Evolutionary conservation across 257 asterid species (phyloP), one percentile per base, ranked within the genome.

Genomic region (Craterostigma plantagineum): DNA sequence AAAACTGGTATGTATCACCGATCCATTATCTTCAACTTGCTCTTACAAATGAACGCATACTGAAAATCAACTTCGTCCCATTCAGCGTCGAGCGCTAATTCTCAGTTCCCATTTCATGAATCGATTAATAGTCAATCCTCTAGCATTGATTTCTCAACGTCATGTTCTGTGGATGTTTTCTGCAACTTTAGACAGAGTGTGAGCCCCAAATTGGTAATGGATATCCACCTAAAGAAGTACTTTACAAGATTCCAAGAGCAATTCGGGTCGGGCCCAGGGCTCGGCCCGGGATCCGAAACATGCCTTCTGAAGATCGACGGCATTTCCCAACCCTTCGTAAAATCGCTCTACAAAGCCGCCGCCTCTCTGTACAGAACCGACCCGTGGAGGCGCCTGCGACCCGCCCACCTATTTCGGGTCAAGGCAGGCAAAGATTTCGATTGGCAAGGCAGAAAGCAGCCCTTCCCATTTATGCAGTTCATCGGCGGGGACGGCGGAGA

Each of bases 401-500:
- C 72, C 11, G 57, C 46, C 4, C 86, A 71, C 53, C 72, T 71
- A 33, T 53, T 68, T 10, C 67, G 81, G 34, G 56, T 63, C 14
- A 64, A 48, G 55, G 68, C 60, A 0, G 81, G 81, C 27, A 68
- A 57, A 56, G 77, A 68, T 43, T 57, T 55, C 23, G 78, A 68
- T 14, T 71, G 86, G 86, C 46, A 61, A 27, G 36, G 59, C 2
- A 48, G 63, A 18, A 68, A 53, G 39, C 81, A 75, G 43, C 71
- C 66, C 8, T 75, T 71, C 39, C 60, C 72, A 0, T 75, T 75
- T 51, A 2, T 71, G 41, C 75, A 75, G 35, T 63, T 75, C 39
- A 47, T 75, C 33, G 77, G 86, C 16, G 77, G 80, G 4, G 75
- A 71, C 53, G 77, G 77, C 54, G 77, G 86, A 18, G 74, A 71